Conservation (phyloP, 192 early-diverging fungal genomes). For the Paraglomus brasilianum region DNA sequence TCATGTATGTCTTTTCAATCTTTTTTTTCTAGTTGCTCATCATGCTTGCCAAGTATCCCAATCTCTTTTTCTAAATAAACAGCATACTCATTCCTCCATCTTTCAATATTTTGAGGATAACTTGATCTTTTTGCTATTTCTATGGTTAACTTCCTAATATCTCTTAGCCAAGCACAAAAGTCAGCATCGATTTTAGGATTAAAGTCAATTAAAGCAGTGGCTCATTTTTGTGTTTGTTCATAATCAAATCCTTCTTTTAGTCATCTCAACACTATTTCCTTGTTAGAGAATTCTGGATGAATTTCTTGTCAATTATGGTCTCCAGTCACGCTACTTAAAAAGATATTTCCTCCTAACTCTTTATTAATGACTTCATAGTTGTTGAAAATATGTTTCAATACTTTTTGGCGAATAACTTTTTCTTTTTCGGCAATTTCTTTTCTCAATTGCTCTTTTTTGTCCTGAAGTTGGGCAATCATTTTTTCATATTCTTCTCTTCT, state of each 20-base stretch:
- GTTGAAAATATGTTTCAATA: constrained; percentile 10
- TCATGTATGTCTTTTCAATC: constrained; percentile 4
- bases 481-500: no score
- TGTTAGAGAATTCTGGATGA: neutral
- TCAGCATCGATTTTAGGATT: neutral
- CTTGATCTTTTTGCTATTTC: neutral
- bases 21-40: no score
- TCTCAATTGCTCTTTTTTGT: neutral
- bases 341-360: neutral
- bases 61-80: no score
- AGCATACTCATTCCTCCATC: no score
- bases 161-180: constrained; percentile 10
- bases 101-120: neutral
- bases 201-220: neutral
- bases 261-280: neutral
- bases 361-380: neutral
- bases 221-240: neutral
- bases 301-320: neutral
- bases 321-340: neutral
- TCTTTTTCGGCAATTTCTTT: constrained; percentile 14
- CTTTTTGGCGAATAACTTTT: constrained; percentile 13
- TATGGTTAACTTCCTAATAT: neutral
- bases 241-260: neutral
- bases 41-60: no score
- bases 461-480: no score